phyloP scores from a whole-genome alignment of 2,329 filamentous ascomycete species.

The Trichoderma semiorbis region DNA sequence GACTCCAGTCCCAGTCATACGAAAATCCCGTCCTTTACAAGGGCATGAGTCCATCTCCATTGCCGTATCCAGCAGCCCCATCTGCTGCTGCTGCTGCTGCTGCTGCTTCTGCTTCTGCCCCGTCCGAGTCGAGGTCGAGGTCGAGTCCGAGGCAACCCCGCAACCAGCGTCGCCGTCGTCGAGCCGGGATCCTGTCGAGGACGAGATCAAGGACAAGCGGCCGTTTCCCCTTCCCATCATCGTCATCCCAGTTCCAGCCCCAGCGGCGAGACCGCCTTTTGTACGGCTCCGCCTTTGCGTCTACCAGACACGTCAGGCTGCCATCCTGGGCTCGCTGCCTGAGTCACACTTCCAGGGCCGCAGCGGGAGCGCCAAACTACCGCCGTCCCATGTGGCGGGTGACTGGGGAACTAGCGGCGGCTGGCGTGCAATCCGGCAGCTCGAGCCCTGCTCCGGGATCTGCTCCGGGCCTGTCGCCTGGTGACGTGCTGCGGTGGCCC shows the following conservation, averaged over 20 bases:
- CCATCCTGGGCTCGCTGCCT: conserved; percentile 1
- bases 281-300: not conserved
- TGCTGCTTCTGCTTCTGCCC: not conserved
- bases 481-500: not conserved
- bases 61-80: not conserved
- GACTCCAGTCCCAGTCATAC: not conserved
- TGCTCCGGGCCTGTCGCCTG: not conserved
- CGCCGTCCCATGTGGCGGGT: conserved; percentile 8
- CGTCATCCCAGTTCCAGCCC: too few species aligned
- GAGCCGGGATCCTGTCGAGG: not conserved
- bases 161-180: not conserved
- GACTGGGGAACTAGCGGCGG: not conserved
- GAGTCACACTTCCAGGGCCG: conserved; percentile 8
- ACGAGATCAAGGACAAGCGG: too few species aligned
- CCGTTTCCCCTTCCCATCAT: too few species aligned
- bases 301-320: conserved; percentile 11
- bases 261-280: not conserved
- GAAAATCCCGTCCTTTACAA: not conserved
- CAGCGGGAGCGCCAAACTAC: conserved; percentile 6
- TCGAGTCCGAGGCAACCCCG: not conserved
- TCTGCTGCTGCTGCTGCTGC: not conserved
- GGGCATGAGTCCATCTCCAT: not conserved
- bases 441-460: not conserved
- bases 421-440: not conserved
- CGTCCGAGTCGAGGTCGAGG: too few species aligned